Evolutionary conservation across 169 alveolate genomes (phyloP).

Genomic region (Miamiensis avidus): DNA sequence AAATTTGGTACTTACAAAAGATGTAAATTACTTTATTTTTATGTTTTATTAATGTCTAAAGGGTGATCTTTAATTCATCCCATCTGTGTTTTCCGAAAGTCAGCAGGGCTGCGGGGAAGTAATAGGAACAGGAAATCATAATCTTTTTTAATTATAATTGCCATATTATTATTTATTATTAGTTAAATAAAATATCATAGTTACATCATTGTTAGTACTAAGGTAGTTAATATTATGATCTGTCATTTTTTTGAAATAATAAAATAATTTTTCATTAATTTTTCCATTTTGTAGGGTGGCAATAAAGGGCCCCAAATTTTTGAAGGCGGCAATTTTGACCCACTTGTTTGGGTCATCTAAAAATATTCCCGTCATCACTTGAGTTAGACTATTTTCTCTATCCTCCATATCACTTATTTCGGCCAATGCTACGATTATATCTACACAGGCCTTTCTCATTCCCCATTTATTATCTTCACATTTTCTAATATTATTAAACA

Average conservation of each 20-base stretch:
- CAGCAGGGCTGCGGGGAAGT: conserved; percentile 20
- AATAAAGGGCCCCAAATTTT: conserved; percentile 39
- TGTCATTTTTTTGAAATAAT: conserved; percentile 26
- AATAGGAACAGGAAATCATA: conserved; percentile 25
- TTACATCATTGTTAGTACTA: conserved; percentile 23
- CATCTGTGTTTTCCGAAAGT: conserved; percentile 36
- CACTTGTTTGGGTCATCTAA: conserved; percentile 40
- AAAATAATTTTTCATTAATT: conserved; percentile 30
- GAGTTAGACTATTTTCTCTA: conserved; percentile 25
- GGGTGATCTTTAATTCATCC: conserved; percentile 21
- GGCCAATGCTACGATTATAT: conserved; percentile 31
- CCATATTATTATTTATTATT: neutral
- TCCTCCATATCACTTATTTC: conserved; percentile 8
- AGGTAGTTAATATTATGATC: conserved; percentile 19
- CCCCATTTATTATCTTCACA: conserved; percentile 43
- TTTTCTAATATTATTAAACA: conserved; percentile 18
- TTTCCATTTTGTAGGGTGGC: conserved; percentile 23
- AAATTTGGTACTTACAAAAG: neutral
- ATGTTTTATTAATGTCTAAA: conserved; percentile 18
- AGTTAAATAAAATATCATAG: neutral
- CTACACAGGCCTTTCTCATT: conserved; percentile 47
- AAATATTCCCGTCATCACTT: conserved; percentile 17
- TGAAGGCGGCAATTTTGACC: conserved; percentile 41
- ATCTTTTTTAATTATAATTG: conserved; percentile 2
- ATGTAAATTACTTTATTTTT: conserved; percentile 22